Evolutionary conservation across 768 basidiomycete genomes (phyloP).

Genomic region (Symmetrospora coprosmae): DNA sequence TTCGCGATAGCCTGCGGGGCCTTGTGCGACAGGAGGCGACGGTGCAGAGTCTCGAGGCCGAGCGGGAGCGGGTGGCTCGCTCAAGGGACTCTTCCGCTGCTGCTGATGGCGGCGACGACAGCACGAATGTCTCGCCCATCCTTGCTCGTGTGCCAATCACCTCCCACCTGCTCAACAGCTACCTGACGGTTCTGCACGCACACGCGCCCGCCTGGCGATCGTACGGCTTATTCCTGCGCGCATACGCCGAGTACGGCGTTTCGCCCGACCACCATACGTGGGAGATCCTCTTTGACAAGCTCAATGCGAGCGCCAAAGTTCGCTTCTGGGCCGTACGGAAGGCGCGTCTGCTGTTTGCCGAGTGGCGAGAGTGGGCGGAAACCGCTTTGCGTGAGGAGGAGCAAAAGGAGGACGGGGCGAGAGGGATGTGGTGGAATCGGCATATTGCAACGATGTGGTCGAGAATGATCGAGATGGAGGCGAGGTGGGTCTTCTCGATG

Average conservation of each 20-base stretch:
- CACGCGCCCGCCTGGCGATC: neutral
- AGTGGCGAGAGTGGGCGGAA: slow-evolving; percentile 18
- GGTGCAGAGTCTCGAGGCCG: too few species aligned
- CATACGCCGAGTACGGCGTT: neutral
- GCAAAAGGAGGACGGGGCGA: neutral
- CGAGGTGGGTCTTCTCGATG: neutral
- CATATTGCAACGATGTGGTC: slow-evolving; percentile 8
- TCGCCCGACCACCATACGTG: neutral
- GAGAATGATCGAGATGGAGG: neutral
- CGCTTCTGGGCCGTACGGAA: neutral
- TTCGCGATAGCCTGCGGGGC: too few species aligned
- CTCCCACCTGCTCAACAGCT: neutral
- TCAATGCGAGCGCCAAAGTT: neutral
- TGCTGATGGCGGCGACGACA: too few species aligned
- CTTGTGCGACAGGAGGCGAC: too few species aligned
- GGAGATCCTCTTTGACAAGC: neutral
- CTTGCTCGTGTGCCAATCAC: neutral
- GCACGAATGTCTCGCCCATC: neutral
- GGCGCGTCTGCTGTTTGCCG: neutral
- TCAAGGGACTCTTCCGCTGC: too few species aligned
- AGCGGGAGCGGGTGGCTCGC: too few species aligned
- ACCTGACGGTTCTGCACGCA: neutral
- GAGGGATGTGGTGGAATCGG: too few species aligned
- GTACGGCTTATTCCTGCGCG: neutral
- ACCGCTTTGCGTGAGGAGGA: neutral